Conservation (phyloP, 2,329 filamentous ascomycete species). For the Pseudogymnoascus sp. region DNA sequence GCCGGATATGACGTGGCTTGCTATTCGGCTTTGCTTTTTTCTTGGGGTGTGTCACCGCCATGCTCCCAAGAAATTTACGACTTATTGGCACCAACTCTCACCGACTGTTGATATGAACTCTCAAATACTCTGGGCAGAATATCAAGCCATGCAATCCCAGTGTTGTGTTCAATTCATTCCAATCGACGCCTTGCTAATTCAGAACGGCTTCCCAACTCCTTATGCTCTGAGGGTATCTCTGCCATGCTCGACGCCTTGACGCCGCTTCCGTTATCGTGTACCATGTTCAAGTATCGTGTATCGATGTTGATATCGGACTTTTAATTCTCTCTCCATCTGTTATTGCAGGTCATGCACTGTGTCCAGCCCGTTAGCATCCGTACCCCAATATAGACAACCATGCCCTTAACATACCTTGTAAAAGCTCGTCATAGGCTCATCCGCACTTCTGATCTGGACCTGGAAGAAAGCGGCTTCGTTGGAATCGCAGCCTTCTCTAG, state of each 20-base stretch:
- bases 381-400: neutral
- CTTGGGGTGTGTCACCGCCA: neutral
- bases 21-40: neutral
- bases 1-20: neutral
- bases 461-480: slow-evolving; percentile 89
- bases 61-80: slow-evolving; percentile 2
- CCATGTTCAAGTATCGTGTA: neutral
- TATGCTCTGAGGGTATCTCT: neutral
- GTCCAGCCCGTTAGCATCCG: slow-evolving; percentile 22
- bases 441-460: slow-evolving; percentile 94
- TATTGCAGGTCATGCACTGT: slow-evolving; percentile 61
- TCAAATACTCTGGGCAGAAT: neutral
- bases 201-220: neutral
- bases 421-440: slow-evolving; percentile 98
- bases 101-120: neutral
- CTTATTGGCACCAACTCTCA: neutral
- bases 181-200: slow-evolving; percentile 5
- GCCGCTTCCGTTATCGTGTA: neutral
- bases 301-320: neutral
- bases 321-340: slow-evolving; percentile 62
- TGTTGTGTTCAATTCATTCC: neutral
- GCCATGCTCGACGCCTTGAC: neutral
- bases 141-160: neutral
- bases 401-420: slow-evolving; percentile 59
- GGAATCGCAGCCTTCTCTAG: slow-evolving; percentile 72